A percentile compares a stretch with the other conserved stretches of the same genome.
Evolutionary conservation across 495 filamentous ascomycete species (phyloP).

Genomic region (Tetracladium setigerum): DNA sequence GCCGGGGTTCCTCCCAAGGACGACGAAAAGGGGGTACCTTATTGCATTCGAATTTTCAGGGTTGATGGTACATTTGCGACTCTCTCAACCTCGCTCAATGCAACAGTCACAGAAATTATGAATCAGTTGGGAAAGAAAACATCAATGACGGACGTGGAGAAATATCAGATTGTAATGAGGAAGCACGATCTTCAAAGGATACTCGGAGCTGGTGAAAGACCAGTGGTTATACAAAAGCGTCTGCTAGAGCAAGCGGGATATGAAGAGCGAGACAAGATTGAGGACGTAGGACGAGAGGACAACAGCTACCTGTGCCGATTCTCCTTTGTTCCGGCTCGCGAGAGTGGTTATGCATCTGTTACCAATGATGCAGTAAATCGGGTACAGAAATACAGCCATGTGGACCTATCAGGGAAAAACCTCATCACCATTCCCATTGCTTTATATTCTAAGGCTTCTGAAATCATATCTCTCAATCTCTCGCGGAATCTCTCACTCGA

Average conservation of each 20-base stretch:
- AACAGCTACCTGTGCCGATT: conserved; percentile 96
- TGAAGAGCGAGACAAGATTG: conserved; percentile 75
- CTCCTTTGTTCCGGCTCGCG: conserved; percentile 80
- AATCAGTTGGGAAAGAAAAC: conserved; percentile 82
- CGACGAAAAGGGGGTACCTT: conserved; percentile 59
- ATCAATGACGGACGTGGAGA: conserved; percentile 79
- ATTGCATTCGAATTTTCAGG: conserved; percentile 94
- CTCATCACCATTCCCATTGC: conserved; percentile 91
- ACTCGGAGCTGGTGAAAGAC: conserved; percentile 67
- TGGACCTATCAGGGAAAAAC: conserved; percentile 86
- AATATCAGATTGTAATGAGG: conserved; percentile 90
- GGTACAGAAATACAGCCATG: conserved; percentile 82
- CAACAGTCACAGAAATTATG: conserved; percentile 79
- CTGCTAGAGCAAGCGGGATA: conserved; percentile 91
- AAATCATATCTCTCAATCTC: conserved; percentile 92
- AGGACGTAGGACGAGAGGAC: conserved; percentile 95
- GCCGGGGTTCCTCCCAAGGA: conserved; percentile 45
- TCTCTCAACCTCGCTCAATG: conserved; percentile 68
- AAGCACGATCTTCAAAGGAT: conserved; percentile 88
- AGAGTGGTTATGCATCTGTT: conserved; percentile 61
- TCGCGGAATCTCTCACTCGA: conserved; percentile 88
- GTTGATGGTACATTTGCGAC: conserved; percentile 91
- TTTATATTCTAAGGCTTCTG: conserved; percentile 81
- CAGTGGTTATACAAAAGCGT: conserved; percentile 86
- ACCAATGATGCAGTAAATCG: conserved; percentile 67